phyloP scores from a whole-genome alignment of 441 rosid genomes.

The Viola pubescens region DNA sequence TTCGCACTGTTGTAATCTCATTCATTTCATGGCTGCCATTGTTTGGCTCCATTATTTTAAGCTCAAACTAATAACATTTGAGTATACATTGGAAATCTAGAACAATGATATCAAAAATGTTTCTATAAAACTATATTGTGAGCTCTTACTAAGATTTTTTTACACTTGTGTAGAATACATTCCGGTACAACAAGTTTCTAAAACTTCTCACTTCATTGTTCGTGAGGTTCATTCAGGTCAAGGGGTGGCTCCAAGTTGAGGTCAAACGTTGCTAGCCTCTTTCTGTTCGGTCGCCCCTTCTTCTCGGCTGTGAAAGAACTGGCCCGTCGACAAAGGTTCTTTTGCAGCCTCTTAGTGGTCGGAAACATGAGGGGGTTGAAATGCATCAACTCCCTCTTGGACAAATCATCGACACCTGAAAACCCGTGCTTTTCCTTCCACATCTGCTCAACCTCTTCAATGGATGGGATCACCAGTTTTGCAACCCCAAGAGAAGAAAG shows the following conservation, averaged over 20 bases:
- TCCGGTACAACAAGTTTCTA: too few relatives aligned
- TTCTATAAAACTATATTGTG: too few relatives aligned
- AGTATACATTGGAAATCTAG: too few relatives aligned
- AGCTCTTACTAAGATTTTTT: too few relatives aligned
- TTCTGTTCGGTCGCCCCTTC: too few relatives aligned
- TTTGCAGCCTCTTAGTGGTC: slow-evolving; percentile 7
- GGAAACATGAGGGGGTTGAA: slow-evolving; percentile 21
- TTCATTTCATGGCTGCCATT: neutral
- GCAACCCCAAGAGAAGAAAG: slow-evolving; percentile 10
- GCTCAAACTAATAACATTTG: neutral
- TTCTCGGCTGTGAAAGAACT: neutral
- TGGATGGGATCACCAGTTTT: slow-evolving; percentile 25
- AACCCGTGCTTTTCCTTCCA: slow-evolving; percentile 18
- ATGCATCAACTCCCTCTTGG: neutral
- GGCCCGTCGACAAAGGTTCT: slow-evolving; percentile 5
- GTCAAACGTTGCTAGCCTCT: too few relatives aligned
- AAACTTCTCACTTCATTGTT: too few relatives aligned
- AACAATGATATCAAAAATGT: too few relatives aligned
- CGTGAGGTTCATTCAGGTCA: too few relatives aligned
- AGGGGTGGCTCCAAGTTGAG: too few relatives aligned
- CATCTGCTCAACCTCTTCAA: slow-evolving; percentile 6
- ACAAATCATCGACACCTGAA: neutral
- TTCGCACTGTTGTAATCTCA: slow-evolving; percentile 16
- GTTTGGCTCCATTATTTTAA: neutral
- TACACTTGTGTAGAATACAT: too few relatives aligned